Conservation (phyloP, 2,329 filamentous ascomycete genomes). For the Balansia obtecta region DNA sequence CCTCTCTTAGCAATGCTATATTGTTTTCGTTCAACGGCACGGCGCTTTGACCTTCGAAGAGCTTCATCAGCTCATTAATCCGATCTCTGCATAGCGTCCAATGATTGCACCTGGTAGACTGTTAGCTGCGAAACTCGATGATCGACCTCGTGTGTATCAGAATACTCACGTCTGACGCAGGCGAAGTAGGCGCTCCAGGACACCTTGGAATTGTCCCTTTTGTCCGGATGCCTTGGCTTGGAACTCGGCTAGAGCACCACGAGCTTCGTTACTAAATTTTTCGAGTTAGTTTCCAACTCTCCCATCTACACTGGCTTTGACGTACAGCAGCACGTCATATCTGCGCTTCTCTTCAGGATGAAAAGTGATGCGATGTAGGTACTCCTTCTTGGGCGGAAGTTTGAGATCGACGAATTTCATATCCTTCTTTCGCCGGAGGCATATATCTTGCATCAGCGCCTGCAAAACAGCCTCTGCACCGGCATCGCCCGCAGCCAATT, state of each 20-base stretch:
- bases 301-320: constrained; percentile 7
- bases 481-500: constrained; percentile 44
- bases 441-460: constrained; percentile 67
- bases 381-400: constrained; percentile 66
- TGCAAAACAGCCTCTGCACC: constrained; percentile 56
- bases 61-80: constrained; percentile 56
- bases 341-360: constrained; percentile 60
- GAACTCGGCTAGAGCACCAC: constrained; percentile 54
- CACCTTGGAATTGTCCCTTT: constrained; percentile 52
- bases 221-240: constrained; percentile 31
- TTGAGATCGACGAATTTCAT: constrained; percentile 80
- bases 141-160: not conserved
- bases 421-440: constrained; percentile 70
- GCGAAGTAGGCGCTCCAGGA: constrained; percentile 71
- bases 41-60: constrained; percentile 54
- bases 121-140: not conserved
- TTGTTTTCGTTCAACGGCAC: constrained; percentile 65
- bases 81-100: constrained; percentile 71
- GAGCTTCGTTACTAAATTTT: constrained; percentile 54
- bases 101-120: constrained; percentile 56
- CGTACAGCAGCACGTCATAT: constrained; percentile 61
- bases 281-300: constrained; percentile 11
- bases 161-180: constrained; percentile 56
- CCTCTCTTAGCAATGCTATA: constrained; percentile 55
- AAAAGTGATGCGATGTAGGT: constrained; percentile 63